Conservation (phyloP, 2,329 filamentous ascomycete genomes). For the Chalara sp. region DNA sequence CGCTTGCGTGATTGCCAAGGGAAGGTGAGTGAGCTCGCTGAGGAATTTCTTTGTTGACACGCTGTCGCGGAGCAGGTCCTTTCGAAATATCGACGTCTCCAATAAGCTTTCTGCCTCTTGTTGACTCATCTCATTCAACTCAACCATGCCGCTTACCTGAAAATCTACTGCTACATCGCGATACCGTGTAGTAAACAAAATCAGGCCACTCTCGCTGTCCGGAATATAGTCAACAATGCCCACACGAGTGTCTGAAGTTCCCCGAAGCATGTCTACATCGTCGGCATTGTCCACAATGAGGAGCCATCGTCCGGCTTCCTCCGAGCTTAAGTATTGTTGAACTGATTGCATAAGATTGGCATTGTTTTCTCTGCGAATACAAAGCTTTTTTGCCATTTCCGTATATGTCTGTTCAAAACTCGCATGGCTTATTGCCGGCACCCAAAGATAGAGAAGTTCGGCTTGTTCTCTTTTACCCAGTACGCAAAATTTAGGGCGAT, state of each 20-base stretch:
- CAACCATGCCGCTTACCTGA: slow-evolving; percentile 1
- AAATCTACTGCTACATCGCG: neutral
- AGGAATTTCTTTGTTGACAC: slow-evolving; percentile 1
- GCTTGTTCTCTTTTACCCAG: slow-evolving; percentile 5
- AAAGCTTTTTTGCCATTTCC: slow-evolving; percentile 2
- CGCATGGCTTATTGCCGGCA: slow-evolving; percentile 23
- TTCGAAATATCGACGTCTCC: neutral
- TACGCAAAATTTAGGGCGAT: slow-evolving; percentile 9
- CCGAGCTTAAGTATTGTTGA: slow-evolving; percentile 2
- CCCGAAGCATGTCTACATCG: slow-evolving; percentile 25
- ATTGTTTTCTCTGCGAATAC: slow-evolving; percentile 1
- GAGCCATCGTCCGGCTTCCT: slow-evolving; percentile 28
- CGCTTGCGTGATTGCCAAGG: slow-evolving; percentile 12
- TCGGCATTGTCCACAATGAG: slow-evolving; percentile 39
- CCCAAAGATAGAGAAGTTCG: slow-evolving; percentile 33
- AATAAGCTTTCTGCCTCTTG: neutral
- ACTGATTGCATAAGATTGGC: slow-evolving; percentile 9
- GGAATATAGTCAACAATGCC: slow-evolving; percentile 3
- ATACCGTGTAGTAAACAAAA: slow-evolving; percentile 9
- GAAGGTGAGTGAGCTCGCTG: slow-evolving; percentile 3
- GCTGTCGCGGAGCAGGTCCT: neutral
- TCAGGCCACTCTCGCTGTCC: slow-evolving; percentile 1
- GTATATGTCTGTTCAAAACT: slow-evolving; percentile 4
- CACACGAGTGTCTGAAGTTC: neutral
- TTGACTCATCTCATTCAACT: neutral